These are phyloP conservation scores for Aaosphaeria pasadenensis DNA, from an alignment of 2,329 filamentous ascomycete species.

Conservation along the genomic window DNA sequence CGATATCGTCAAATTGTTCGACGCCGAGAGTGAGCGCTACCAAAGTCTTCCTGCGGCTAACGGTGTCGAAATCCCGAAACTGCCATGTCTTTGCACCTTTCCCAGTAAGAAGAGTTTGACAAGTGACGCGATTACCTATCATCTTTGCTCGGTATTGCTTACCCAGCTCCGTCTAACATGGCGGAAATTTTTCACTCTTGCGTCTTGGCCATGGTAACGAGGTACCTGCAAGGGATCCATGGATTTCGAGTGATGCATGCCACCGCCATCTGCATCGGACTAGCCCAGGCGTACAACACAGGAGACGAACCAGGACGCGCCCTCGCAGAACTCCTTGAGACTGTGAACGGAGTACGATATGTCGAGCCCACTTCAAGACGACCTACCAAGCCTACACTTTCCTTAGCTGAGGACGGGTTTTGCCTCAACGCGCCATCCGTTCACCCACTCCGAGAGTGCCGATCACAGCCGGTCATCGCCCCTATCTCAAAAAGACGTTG, in stretches of 20 bases:
- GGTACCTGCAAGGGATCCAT: conserved; percentile 23
- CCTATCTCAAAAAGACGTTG: background rate
- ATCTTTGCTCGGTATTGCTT: conserved; percentile 8
- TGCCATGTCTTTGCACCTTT: too few species aligned
- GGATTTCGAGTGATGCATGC: conserved; percentile 29
- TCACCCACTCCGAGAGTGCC: background rate
- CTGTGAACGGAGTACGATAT: conserved; percentile 30
- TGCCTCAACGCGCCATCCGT: conserved; percentile 12
- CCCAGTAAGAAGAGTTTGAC: too few species aligned
- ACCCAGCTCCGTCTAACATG: conserved; percentile 7
- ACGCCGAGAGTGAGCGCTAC: too few species aligned
- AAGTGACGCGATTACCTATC: too few species aligned
- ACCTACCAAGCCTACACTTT: conserved; percentile 21
- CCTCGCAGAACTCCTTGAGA: conserved; percentile 16
- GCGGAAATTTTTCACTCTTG: conserved; percentile 16
- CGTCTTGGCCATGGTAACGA: conserved; percentile 11
- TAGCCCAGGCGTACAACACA: conserved; percentile 21
- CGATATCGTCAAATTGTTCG: too few species aligned
- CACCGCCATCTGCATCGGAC: conserved; percentile 23
- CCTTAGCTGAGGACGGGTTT: conserved; percentile 15
- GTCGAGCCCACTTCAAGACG: conserved; percentile 26
- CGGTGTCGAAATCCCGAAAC: too few species aligned
- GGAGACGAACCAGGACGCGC: conserved; percentile 20
- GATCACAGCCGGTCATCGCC: conserved; percentile 6
- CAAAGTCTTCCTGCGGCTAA: too few species aligned